Evolutionary conservation across 2,329 filamentous ascomycete genomes (phyloP).

Genomic region (Waltergamsia citrina): DNA sequence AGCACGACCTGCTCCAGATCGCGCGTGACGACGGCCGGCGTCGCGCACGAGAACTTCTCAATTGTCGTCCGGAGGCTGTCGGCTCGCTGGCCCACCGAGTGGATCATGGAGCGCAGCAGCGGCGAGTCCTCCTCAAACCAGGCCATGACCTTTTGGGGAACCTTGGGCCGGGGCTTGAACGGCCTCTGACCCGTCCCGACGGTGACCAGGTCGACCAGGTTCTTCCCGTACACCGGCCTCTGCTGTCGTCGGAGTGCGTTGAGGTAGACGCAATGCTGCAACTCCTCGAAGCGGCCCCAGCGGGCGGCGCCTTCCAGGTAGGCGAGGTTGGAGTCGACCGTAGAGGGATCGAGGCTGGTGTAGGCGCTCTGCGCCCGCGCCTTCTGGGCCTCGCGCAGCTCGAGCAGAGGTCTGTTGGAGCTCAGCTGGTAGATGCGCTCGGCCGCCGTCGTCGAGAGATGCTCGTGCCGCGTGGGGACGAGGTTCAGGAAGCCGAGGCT

Average conservation of each 20-base stretch:
- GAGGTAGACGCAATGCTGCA: conserved; percentile 72
- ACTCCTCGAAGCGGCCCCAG: conserved; percentile 63
- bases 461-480: conserved; percentile 61
- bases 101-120: conserved; percentile 57
- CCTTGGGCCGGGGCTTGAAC: conserved; percentile 48
- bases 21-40: conserved; percentile 75
- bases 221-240: conserved; percentile 71
- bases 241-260: conserved; percentile 75
- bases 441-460: conserved; percentile 43
- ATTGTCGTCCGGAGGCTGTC: conserved; percentile 64
- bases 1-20: conserved; percentile 63
- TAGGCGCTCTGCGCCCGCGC: conserved; percentile 45
- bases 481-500: conserved; percentile 73
- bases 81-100: conserved; percentile 64
- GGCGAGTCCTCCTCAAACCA: conserved; percentile 69
- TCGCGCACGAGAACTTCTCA: conserved; percentile 85
- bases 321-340: conserved; percentile 58
- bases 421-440: conserved; percentile 56
- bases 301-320: conserved; percentile 64
- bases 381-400: conserved; percentile 64
- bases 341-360: conserved; percentile 52
- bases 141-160: conserved; percentile 54
- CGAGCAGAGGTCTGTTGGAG: conserved; percentile 58
- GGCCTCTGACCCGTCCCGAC: conserved; percentile 51
- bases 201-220: conserved; percentile 65